Percentiles rank a stretch among this genome's conserved stretches.
phyloP scores from a whole-genome alignment of 495 filamentous ascomycete genomes.

The Pseudomonodictys pantanalensis region DNA sequence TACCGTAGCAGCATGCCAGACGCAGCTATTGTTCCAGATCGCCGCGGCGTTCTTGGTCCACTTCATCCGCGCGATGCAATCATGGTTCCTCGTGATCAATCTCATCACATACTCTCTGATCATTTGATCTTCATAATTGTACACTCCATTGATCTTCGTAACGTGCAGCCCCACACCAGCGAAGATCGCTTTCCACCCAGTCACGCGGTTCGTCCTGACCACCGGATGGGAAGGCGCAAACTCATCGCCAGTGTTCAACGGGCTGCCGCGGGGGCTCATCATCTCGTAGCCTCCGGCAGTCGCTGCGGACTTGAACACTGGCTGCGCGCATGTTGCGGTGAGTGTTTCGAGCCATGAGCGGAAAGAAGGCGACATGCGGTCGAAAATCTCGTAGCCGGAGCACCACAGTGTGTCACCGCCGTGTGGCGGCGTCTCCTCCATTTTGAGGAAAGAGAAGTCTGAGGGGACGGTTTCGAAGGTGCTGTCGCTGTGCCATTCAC shows the following conservation, averaged over 20 bases:
- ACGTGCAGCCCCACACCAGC: constrained; percentile 46
- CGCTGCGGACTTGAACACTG: constrained; percentile 43
- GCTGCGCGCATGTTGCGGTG: constrained; percentile 46
- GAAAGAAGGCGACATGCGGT: constrained; percentile 22
- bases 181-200: constrained; percentile 51
- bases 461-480: constrained; percentile 35
- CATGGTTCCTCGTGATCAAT: constrained; percentile 46
- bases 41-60: constrained; percentile 46
- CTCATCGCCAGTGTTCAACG: constrained; percentile 42
- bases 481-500: constrained; percentile 48
- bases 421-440: constrained; percentile 43
- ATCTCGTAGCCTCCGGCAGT: constrained; percentile 43
- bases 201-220: constrained; percentile 50
- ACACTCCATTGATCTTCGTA: constrained; percentile 42
- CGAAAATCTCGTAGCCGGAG: constrained; percentile 47
- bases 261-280: constrained; percentile 44
- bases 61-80: constrained; percentile 46
- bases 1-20: constrained; percentile 46
- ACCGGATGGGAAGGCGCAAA: constrained; percentile 47
- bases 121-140: constrained; percentile 42
- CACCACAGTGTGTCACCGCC: constrained; percentile 49
- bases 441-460: constrained; percentile 45
- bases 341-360: constrained; percentile 40
- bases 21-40: constrained; percentile 39
- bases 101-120: constrained; percentile 46